Conservation (phyloP, 192 early-diverging fungal species). For the Martensiomyces pterosporus region DNA sequence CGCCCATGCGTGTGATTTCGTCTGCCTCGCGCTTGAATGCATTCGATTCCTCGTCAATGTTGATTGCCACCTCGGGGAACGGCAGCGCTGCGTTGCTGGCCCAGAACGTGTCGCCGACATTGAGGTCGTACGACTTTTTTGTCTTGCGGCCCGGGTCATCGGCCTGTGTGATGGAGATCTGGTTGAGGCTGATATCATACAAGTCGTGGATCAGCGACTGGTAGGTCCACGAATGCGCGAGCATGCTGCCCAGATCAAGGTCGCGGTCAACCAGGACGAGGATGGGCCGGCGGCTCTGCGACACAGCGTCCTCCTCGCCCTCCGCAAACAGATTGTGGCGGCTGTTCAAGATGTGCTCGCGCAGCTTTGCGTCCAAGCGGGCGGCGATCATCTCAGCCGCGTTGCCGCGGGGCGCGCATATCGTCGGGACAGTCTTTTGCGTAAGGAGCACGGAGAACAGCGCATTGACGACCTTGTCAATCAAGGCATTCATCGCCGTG, state of each 20-base stretch:
- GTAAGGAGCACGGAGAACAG: constrained; percentile 92
- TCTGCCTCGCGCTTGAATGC: constrained; percentile 95
- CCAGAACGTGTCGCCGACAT: constrained; percentile 93
- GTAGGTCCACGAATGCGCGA: constrained; percentile 98
- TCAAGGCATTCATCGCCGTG: constrained; percentile 69
- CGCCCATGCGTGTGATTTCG: constrained; percentile 81
- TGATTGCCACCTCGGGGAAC: constrained; percentile 96
- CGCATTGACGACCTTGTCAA: constrained; percentile 73
- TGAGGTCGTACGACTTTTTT: constrained; percentile 83
- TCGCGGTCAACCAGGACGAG: constrained; percentile 89
- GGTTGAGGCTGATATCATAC: constrained; percentile 87
- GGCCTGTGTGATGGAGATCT: constrained; percentile 57
- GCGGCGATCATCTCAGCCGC: constrained; percentile 91
- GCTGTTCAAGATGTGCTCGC: constrained; percentile 89
- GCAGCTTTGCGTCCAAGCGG: constrained; percentile 82
- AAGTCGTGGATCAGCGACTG: constrained; percentile 95
- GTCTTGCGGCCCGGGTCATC: constrained; percentile 62
- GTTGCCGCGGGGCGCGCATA: constrained; percentile 85
- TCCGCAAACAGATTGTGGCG: constrained; percentile 80
- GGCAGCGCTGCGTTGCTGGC: constrained; percentile 83
- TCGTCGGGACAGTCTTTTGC: constrained; percentile 84
- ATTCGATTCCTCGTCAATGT: constrained; percentile 89
- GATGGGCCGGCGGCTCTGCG: constrained; percentile 65
- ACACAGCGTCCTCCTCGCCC: constrained; percentile 33
- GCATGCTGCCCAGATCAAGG: constrained; percentile 86